Evolutionary conservation across 1,139 yeast genomes (phyloP).

Genomic region (Zygosaccharomyces sapae): DNA sequence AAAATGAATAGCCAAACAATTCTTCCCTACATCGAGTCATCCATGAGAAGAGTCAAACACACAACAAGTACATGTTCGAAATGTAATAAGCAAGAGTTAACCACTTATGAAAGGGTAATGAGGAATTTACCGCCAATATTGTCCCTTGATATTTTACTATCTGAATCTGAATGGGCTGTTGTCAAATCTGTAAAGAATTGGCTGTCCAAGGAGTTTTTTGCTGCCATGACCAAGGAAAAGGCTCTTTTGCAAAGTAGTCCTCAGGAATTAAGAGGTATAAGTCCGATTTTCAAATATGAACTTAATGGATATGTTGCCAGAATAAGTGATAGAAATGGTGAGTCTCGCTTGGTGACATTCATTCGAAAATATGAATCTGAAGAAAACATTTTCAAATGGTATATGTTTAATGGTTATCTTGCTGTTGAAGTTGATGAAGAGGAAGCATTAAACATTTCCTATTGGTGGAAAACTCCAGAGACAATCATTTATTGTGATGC

Average conservation of each 20-base stretch:
- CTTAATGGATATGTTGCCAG: conserved; percentile 67
- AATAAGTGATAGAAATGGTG: conserved; percentile 53
- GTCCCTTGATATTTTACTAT: conserved; percentile 55
- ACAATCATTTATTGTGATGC: conserved; percentile 61
- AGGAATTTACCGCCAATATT: conserved; percentile 62
- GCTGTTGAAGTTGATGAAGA: conserved; percentile 71
- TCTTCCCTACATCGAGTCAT: conserved; percentile 54
- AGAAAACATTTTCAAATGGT: conserved; percentile 51
- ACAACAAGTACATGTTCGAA: conserved; percentile 49
- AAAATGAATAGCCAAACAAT: conserved; percentile 37
- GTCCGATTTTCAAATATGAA: conserved; percentile 47
- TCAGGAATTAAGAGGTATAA: conserved; percentile 36
- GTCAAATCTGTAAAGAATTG: conserved; percentile 48
- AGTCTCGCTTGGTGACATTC: conserved; percentile 57
- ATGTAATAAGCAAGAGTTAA: conserved; percentile 48
- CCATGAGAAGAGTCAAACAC: conserved; percentile 50
- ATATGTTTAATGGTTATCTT: conserved; percentile 83
- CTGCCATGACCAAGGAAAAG: conserved; percentile 40
- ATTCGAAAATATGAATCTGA: conserved; percentile 44
- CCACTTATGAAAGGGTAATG: conserved; percentile 50
- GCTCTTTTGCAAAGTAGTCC: conserved; percentile 40
- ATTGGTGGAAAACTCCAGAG: conserved; percentile 82
- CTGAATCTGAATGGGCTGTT: conserved; percentile 48
- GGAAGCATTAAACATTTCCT: conserved; percentile 62
- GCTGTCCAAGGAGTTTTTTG: conserved; percentile 59